Percentiles rank a stretch among this genome's conserved stretches.
Conservation (phyloP, 371 early-diverging fungal genomes). For the Mortierella sp. region DNA sequence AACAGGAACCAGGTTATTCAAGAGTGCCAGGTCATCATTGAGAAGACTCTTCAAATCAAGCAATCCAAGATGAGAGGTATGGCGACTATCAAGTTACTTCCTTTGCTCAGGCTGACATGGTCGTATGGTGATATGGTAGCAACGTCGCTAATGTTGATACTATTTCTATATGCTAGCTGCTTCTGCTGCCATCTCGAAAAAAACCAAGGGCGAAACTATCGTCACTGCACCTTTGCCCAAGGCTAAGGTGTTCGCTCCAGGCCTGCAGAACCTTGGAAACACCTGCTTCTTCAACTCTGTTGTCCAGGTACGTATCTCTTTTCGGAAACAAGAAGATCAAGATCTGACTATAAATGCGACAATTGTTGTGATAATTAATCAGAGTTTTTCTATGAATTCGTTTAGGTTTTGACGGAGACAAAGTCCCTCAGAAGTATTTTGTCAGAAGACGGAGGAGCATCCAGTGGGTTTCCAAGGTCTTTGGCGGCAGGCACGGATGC, state of each 20-base stretch:
- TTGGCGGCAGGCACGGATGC: constrained; percentile 40
- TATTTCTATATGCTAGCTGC: constrained; percentile 3
- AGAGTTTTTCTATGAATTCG: too few relatives aligned
- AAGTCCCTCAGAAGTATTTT: constrained; percentile 39
- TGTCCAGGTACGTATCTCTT: constrained; percentile 67
- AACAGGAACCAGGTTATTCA: constrained; percentile 40
- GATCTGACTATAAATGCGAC: background rate
- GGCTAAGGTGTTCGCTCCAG: constrained; percentile 65
- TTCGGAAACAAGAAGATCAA: background rate
- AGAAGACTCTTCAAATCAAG: constrained; percentile 24
- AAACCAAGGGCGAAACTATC: constrained; percentile 24
- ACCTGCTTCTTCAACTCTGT: constrained; percentile 93
- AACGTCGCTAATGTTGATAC: background rate
- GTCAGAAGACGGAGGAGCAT: constrained; percentile 20
- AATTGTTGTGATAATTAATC: background rate
- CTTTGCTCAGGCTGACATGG: background rate
- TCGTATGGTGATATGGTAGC: too few relatives aligned
- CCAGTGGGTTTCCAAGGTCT: constrained; percentile 22
- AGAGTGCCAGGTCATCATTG: constrained; percentile 34
- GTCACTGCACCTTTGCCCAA: constrained; percentile 22
- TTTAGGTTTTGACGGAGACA: constrained; percentile 34
- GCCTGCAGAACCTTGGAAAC: constrained; percentile 89
- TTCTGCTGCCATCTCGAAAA: constrained; percentile 28
- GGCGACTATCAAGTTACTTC: too few relatives aligned
- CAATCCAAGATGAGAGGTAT: constrained; percentile 42